A percentile compares a stretch with the other conserved stretches of the same genome.
These are phyloP conservation scores for Phytophthora nicotianae DNA, from an alignment of 352 stramenopile genomes.

Conservation along the genomic window DNA sequence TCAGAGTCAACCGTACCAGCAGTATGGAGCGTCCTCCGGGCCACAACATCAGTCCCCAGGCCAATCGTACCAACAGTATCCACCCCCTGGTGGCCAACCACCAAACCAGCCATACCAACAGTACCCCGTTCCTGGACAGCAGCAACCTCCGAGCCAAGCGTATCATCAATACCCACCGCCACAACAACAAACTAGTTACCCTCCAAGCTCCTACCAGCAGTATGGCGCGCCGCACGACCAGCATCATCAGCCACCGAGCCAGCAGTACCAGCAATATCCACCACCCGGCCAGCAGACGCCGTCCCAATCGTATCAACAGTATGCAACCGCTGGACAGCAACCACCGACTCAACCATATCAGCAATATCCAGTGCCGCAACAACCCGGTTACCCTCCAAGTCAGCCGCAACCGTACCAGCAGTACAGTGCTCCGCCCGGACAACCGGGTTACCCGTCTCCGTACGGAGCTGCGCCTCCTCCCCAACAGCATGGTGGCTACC, in stretches of 20 bases:
- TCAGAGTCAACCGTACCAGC: slow-evolving; percentile 7
- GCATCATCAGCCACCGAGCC: slow-evolving; percentile 6
- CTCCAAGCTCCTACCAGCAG: slow-evolving; percentile 10
- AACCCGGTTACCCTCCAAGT: slow-evolving; percentile 8
- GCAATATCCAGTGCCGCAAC: slow-evolving; percentile 16
- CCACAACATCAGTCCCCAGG: slow-evolving; percentile 3
- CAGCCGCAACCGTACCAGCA: slow-evolving; percentile 13
- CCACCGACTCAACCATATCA: slow-evolving; percentile 11
- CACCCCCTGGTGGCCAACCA: slow-evolving; percentile 1
- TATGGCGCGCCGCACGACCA: slow-evolving; percentile 1
- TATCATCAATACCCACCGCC: slow-evolving; percentile 33
- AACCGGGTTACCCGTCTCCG: slow-evolving; percentile 33
- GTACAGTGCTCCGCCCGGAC: slow-evolving; percentile 16
- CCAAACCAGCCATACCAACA: slow-evolving; percentile 25
- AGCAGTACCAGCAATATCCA: slow-evolving; percentile 13
- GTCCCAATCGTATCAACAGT: slow-evolving; percentile 7
- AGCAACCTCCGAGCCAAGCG: slow-evolving; percentile 13
- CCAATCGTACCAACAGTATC: slow-evolving; percentile 15
- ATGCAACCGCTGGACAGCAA: slow-evolving; percentile 16
- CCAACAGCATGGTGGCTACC: slow-evolving; percentile 32
- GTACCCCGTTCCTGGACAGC: slow-evolving; percentile 35
- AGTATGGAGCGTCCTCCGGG: slow-evolving; percentile 10
- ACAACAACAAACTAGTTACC: slow-evolving; percentile 2
- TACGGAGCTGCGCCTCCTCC: slow-evolving; percentile 41
- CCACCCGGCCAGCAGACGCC: slow-evolving; percentile 3